phyloP scores from a whole-genome alignment of 441 rosid genomes.

The Flueggea neowawraea region DNA sequence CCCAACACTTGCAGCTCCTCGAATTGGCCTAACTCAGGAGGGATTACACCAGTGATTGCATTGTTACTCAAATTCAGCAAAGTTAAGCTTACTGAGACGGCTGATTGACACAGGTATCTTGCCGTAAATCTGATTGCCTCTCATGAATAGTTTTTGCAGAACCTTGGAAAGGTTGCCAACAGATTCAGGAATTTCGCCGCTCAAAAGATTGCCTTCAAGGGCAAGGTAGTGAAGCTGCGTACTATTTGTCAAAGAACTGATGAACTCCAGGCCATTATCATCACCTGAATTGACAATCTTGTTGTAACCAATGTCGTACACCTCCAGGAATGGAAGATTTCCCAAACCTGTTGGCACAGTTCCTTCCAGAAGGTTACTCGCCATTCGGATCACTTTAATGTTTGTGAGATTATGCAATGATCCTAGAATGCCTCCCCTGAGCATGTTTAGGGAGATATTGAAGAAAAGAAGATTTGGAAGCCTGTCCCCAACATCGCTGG shows the following conservation, averaged over 20 bases:
- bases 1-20: constrained; percentile 28
- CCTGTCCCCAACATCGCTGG: constrained; percentile 36
- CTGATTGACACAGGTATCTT: constrained; percentile 23
- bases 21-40: constrained; percentile 34
- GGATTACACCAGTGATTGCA: constrained; percentile 35
- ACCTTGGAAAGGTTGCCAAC: constrained; percentile 40
- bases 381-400: constrained; percentile 34
- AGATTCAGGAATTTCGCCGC: constrained; percentile 36
- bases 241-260: constrained; percentile 37
- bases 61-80: constrained; percentile 42
- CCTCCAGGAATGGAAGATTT: constrained; percentile 35
- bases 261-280: constrained; percentile 28
- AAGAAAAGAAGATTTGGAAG: constrained; percentile 48
- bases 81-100: constrained; percentile 31
- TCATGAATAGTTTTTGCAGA: constrained; percentile 30
- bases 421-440: constrained; percentile 41
- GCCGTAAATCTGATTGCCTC: constrained; percentile 28
- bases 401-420: constrained; percentile 52
- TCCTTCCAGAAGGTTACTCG: constrained; percentile 37
- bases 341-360: constrained; percentile 36
- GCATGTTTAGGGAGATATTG: constrained; percentile 42
- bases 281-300: constrained; percentile 23
- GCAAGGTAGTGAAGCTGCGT: constrained; percentile 37
- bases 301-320: constrained; percentile 42
- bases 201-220: constrained; percentile 38